A percentile compares a stretch with the other conserved stretches of the same genome.
Conservation (phyloP, 371 early-diverging fungal genomes). For the Syncephalis fuscata region DNA sequence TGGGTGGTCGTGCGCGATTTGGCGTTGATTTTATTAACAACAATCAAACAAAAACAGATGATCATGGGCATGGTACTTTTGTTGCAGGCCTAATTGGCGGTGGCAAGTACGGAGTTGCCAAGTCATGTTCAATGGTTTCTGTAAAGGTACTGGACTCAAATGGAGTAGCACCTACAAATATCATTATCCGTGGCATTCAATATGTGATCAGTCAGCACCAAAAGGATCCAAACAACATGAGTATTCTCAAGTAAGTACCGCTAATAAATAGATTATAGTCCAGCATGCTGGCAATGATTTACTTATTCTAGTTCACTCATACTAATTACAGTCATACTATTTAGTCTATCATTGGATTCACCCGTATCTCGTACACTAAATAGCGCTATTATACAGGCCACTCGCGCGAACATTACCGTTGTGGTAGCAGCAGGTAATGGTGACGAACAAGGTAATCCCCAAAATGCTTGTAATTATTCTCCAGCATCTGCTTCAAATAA, state of each 20-base stretch:
- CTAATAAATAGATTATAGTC: too few species aligned
- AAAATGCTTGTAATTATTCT: conserved; percentile 34
- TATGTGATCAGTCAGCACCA: conserved; percentile 16
- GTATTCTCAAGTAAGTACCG: too few species aligned
- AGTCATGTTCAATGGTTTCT: conserved; percentile 53
- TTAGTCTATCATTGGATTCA: too few species aligned
- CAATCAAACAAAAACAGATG: conserved; percentile 21
- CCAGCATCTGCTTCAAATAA: conserved; percentile 28
- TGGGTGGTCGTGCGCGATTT: conserved; percentile 50
- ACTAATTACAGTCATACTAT: too few species aligned
- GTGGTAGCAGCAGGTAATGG: conserved; percentile 50
- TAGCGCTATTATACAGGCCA: conserved; percentile 16
- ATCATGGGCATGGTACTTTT: conserved; percentile 32
- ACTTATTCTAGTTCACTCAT: too few species aligned
- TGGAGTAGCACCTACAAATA: conserved; percentile 44
- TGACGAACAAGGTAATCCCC: conserved; percentile 3
- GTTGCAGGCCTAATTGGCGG: conserved; percentile 41
- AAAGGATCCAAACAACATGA: too few species aligned
- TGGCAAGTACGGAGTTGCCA: conserved; percentile 19
- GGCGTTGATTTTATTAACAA: conserved; percentile 23
- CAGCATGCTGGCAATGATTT: too few species aligned
- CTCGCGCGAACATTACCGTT: conserved; percentile 24
- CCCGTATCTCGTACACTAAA: conserved; percentile 1
- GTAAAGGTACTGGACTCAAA: conserved; percentile 61
- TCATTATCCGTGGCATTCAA: conserved; percentile 53